A percentile compares a stretch with the other conserved stretches of the same genome.
These are phyloP conservation scores for Rugonectria rugulosa DNA, from an alignment of 2,329 filamentous ascomycete genomes.

Conservation along the genomic window DNA sequence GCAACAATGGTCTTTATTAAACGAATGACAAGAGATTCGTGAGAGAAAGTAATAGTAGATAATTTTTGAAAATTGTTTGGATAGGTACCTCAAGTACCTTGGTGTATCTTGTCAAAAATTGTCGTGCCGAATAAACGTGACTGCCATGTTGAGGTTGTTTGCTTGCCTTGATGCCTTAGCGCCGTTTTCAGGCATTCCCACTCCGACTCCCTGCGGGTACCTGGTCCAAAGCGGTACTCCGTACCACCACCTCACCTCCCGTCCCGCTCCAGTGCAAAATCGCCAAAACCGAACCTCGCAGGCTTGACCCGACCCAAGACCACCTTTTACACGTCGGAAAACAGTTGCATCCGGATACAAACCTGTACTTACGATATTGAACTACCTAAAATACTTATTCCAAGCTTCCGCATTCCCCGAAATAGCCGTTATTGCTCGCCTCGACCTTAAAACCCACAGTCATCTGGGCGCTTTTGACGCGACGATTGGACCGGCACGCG, in stretches of 20 bases:
- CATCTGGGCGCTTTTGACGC: slow-evolving; percentile 33
- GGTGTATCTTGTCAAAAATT: no score
- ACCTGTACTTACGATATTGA: slow-evolving; percentile 2
- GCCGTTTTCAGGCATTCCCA: slow-evolving; percentile 37
- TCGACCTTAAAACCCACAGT: slow-evolving; percentile 12
- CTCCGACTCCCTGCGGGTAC: slow-evolving; percentile 33
- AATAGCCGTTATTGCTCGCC: slow-evolving; percentile 1
- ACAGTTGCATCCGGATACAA: slow-evolving; percentile 1
- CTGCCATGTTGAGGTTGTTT: slow-evolving; percentile 4
- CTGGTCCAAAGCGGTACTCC: slow-evolving; percentile 35
- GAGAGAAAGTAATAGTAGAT: no score
- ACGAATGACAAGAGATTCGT: no score
- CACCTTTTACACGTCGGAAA: slow-evolving; percentile 18
- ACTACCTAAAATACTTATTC: no score
- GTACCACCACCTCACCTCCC: slow-evolving; percentile 24
- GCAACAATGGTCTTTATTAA: no score
- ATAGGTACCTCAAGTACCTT: no score
- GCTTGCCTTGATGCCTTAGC: slow-evolving; percentile 46
- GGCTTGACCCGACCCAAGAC: slow-evolving; percentile 9
- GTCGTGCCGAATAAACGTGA: neutral
- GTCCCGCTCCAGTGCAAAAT: slow-evolving; percentile 21
- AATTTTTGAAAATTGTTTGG: no score
- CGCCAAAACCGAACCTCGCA: slow-evolving; percentile 19
- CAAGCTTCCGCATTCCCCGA: neutral
- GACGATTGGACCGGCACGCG: slow-evolving; percentile 39